These are phyloP conservation scores for Fistulinella prunicolor DNA, from an alignment of 768 basidiomycete species.

Conservation along the genomic window DNA sequence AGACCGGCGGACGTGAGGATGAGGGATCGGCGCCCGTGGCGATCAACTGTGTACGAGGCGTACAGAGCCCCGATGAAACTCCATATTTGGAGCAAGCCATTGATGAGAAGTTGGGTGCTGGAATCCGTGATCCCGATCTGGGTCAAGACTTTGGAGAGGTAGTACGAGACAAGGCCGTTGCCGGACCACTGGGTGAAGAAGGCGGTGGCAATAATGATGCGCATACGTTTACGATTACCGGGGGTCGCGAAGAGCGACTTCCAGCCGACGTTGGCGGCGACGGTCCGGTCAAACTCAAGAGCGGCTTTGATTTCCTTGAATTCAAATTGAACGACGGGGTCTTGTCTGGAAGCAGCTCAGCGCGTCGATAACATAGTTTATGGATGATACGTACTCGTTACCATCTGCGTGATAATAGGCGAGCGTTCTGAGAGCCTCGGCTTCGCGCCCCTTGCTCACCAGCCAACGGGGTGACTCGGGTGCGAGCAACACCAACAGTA, in stretches of 20 bases:
- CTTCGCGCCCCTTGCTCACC: conserved; percentile 69
- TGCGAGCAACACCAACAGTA: conserved; percentile 61
- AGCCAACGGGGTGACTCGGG: conserved; percentile 89
- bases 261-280: conserved; percentile 62
- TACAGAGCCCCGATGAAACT: conserved; percentile 62
- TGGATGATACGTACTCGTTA: conserved; percentile 51
- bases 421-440: conserved; percentile 62
- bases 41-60: conserved; percentile 62
- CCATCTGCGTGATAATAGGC: conserved; percentile 85
- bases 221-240: conserved; percentile 75
- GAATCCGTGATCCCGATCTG: conserved; percentile 62
- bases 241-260: conserved; percentile 60
- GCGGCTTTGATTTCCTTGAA: conserved; percentile 80
- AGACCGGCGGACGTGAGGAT: conserved; percentile 56
- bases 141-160: conserved; percentile 70
- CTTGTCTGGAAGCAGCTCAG: no score
- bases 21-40: conserved; percentile 62
- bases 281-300: conserved; percentile 62
- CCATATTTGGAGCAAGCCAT: conserved; percentile 83
- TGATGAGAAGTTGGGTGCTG: conserved; percentile 73
- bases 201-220: conserved; percentile 72
- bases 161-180: conserved; percentile 82
- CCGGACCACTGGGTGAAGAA: conserved; percentile 89
- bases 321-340: conserved; percentile 70
- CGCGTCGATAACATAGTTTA: no score